Conservation (phyloP, 1,284 basidiomycete species). For the Neonothopanus nambi region DNA sequence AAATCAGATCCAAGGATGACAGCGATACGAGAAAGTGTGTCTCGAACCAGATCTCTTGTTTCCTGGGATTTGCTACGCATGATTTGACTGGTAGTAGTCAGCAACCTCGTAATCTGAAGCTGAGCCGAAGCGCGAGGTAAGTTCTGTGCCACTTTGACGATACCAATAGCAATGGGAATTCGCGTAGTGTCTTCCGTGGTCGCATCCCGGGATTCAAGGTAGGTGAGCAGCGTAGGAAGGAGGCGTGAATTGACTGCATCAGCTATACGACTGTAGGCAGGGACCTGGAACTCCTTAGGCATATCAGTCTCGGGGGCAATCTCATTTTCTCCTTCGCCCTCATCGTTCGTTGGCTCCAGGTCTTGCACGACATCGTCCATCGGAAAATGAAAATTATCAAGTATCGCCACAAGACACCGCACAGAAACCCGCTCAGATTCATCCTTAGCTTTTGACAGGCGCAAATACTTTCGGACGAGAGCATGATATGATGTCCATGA, state of each 20-base stretch:
- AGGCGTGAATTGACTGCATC: conserved; percentile 79
- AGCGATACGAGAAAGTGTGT: conserved; percentile 84
- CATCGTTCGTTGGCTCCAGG: conserved; percentile 31
- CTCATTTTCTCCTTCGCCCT: conserved; percentile 31
- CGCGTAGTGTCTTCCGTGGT: conserved; percentile 81
- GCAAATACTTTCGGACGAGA: conserved; percentile 83
- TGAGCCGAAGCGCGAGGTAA: conserved; percentile 74
- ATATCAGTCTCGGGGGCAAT: conserved; percentile 27
- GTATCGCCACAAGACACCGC: conserved; percentile 82
- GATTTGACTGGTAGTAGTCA: conserved; percentile 87
- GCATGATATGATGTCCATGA: conserved; percentile 87
- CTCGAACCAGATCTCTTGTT: conserved; percentile 86
- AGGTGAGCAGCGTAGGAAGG: conserved; percentile 75
- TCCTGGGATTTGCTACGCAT: conserved; percentile 93
- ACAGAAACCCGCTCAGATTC: conserved; percentile 83
- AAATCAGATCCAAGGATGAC: conserved; percentile 75
- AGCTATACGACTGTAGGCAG: conserved; percentile 52
- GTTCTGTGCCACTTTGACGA: conserved; percentile 82
- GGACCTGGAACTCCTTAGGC: conserved; percentile 16
- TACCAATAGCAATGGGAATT: conserved; percentile 88
- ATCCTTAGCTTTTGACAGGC: conserved; percentile 70
- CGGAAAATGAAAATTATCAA: conserved; percentile 93
- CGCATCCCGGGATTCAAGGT: conserved; percentile 84
- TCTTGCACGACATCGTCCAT: conserved; percentile 50
- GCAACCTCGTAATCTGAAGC: conserved; percentile 74